These are phyloP conservation scores for Mucor sp. DNA, from an alignment of 371 early-diverging fungal genomes.

Conservation along the genomic window DNA sequence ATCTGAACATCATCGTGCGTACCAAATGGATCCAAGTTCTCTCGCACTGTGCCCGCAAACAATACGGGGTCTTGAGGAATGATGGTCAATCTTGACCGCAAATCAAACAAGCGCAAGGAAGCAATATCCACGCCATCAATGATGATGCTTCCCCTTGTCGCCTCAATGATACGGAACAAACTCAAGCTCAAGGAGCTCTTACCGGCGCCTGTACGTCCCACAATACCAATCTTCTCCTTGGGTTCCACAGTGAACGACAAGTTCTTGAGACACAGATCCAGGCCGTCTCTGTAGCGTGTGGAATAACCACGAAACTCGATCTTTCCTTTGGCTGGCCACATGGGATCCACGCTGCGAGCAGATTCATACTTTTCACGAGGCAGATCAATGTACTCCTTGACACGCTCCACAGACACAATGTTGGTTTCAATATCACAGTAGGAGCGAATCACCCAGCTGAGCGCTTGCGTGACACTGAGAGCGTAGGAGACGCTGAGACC, in stretches of 20 bases:
- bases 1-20: slow-evolving; percentile 72
- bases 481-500: slow-evolving; percentile 90
- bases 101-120: slow-evolving; percentile 73
- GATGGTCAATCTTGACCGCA: slow-evolving; percentile 73
- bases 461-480: slow-evolving; percentile 75
- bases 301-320: slow-evolving; percentile 69
- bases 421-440: slow-evolving; percentile 64
- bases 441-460: slow-evolving; percentile 84
- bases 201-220: slow-evolving; percentile 79
- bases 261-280: slow-evolving; percentile 67
- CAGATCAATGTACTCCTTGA: slow-evolving; percentile 86
- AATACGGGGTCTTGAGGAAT: slow-evolving; percentile 98
- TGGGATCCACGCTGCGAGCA: slow-evolving; percentile 42
- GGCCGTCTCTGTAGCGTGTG: slow-evolving; percentile 73
- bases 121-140: slow-evolving; percentile 88
- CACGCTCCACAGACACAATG: slow-evolving; percentile 85
- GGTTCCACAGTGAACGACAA: slow-evolving; percentile 65
- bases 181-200: slow-evolving; percentile 87
- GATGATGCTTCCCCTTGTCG: slow-evolving; percentile 56
- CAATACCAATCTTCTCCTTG: slow-evolving; percentile 81
- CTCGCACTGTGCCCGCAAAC: slow-evolving; percentile 80
- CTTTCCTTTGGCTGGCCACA: slow-evolving; percentile 65
- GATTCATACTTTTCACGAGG: slow-evolving; percentile 76
- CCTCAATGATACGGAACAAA: slow-evolving; percentile 91
- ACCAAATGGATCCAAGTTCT: slow-evolving; percentile 82